Evolutionary conservation across 495 filamentous ascomycete species (phyloP).

Genomic region (Xeromyces bisporus): DNA sequence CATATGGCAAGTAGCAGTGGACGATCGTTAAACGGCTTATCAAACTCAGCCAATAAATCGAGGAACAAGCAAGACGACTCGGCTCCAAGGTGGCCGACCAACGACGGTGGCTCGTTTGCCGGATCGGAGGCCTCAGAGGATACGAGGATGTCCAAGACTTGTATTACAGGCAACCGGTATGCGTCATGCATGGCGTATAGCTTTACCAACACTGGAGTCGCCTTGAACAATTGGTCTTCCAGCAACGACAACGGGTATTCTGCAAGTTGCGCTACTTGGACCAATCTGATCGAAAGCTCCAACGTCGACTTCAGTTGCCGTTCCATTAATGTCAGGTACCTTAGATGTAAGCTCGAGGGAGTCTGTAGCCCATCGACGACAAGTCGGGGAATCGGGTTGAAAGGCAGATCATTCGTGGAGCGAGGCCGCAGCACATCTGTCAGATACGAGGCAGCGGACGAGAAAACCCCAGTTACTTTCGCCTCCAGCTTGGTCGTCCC

Average conservation of each 20-base stretch:
- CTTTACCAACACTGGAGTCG: conserved; percentile 53
- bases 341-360: conserved; percentile 44
- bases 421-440: conserved; percentile 58
- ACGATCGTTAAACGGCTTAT: conserved; percentile 50
- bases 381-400: conserved; percentile 60
- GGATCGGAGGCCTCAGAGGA: conserved; percentile 41
- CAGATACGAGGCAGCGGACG: conserved; percentile 54
- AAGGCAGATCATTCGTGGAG: conserved; percentile 48
- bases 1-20: conserved; percentile 51
- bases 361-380: conserved; percentile 50
- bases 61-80: conserved; percentile 72
- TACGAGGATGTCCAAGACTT: conserved; percentile 59
- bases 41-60: conserved; percentile 57
- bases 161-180: conserved; percentile 47
- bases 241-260: conserved; percentile 43
- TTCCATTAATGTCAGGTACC: conserved; percentile 37
- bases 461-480: conserved; percentile 48
- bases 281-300: conserved; percentile 45
- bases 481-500: conserved; percentile 31
- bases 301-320: conserved; percentile 48
- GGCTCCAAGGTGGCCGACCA: conserved; percentile 73
- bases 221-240: conserved; percentile 65
- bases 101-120: conserved; percentile 61
- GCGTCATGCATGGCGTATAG: conserved; percentile 55
- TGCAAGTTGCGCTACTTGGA: conserved; percentile 50